phyloP scores from a whole-genome alignment of 345 rosid species.

The Balakata baccata region DNA sequence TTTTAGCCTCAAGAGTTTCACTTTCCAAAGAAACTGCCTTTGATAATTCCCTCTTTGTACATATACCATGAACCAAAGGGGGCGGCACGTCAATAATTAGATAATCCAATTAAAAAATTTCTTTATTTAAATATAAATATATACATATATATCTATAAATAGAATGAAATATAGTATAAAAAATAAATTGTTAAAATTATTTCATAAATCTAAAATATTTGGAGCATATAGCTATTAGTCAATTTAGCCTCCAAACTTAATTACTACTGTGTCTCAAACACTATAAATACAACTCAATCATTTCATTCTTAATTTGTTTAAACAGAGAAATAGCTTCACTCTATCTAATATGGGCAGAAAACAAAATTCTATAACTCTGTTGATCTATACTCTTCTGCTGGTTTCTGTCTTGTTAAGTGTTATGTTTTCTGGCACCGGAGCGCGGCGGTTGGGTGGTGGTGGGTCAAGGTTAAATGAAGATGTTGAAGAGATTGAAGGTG shows the following conservation, averaged over 20 bases:
- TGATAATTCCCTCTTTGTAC: constrained; percentile 5
- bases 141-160: neutral
- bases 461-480: constrained; percentile 13
- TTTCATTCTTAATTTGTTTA: neutral
- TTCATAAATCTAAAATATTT: neutral
- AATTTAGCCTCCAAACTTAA: constrained; percentile 3
- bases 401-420: constrained; percentile 15
- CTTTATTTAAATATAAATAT: neutral
- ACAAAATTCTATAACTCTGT: neutral
- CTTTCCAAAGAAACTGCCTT: constrained; percentile 14
- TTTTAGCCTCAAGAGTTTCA: neutral
- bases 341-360: constrained; percentile 18
- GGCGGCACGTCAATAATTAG: constrained; percentile 25
- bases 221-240: neutral
- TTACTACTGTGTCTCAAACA: neutral
- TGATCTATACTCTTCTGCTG: constrained; percentile 16
- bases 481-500: constrained; percentile 11
- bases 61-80: constrained; percentile 23
- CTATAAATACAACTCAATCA: constrained; percentile 24
- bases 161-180: neutral
- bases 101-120: no score
- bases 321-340: neutral
- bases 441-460: constrained; percentile 20
- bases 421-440: constrained; percentile 17
- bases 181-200: neutral